Percentiles rank a stretch among this genome's conserved stretches.
Conservation (phyloP, 371 early-diverging fungal species). For the Sporodiniella umbellata region DNA sequence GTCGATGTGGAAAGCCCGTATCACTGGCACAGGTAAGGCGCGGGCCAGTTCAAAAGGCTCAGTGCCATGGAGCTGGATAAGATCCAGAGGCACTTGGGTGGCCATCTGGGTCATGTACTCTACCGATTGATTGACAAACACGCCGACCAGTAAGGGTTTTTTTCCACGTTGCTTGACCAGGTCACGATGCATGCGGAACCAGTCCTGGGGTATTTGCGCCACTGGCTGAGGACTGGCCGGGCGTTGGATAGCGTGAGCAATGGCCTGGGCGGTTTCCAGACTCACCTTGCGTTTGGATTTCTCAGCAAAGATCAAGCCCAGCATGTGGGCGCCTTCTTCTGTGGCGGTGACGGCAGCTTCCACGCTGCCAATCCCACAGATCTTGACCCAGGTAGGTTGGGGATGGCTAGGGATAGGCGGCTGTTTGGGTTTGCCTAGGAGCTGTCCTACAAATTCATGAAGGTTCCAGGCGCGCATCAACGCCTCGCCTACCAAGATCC, state of each 20-base stretch:
- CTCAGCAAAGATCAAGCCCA: slow-evolving; percentile 89
- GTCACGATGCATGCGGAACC: slow-evolving; percentile 57
- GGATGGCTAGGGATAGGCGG: too few species aligned
- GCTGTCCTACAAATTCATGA: slow-evolving; percentile 66
- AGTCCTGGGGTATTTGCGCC: slow-evolving; percentile 29
- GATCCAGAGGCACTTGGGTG: slow-evolving; percentile 68
- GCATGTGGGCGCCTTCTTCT: slow-evolving; percentile 80
- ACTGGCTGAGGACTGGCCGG: too few species aligned
- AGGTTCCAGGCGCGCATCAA: slow-evolving; percentile 87
- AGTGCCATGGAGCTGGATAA: slow-evolving; percentile 91
- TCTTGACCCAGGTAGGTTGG: slow-evolving; percentile 71
- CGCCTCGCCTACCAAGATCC: slow-evolving; percentile 93
- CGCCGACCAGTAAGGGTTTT: slow-evolving; percentile 87
- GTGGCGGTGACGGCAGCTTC: slow-evolving; percentile 83
- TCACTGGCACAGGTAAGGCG: slow-evolving; percentile 79
- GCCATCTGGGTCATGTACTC: slow-evolving; percentile 74
- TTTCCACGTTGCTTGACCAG: slow-evolving; percentile 44
- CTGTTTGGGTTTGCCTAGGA: too few species aligned
- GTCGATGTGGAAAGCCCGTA: slow-evolving; percentile 88
- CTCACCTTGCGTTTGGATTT: slow-evolving; percentile 63
- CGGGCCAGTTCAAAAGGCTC: slow-evolving; percentile 65
- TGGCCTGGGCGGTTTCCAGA: slow-evolving; percentile 56
- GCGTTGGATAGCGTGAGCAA: slow-evolving; percentile 67
- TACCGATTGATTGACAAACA: slow-evolving; percentile 83
- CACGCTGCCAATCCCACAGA: slow-evolving; percentile 83